phyloP scores from a whole-genome alignment of 106 monocot species.

The Allium sativum region DNA sequence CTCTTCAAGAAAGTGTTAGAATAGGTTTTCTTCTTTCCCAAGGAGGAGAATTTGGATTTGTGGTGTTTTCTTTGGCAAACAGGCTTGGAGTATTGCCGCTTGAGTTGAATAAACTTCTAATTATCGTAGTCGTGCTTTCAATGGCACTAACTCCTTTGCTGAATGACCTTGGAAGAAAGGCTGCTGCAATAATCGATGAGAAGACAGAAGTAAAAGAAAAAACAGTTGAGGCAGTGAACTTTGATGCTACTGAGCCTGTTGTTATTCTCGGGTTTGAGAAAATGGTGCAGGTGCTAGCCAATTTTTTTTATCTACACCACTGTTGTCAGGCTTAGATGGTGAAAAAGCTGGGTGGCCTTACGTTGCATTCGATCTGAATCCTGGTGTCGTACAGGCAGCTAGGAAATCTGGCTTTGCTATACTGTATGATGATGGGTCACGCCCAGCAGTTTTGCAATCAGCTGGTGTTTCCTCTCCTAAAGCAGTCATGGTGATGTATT shows the following conservation, averaged over 20 bases:
- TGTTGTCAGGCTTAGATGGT: constrained; percentile 69
- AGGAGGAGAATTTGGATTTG: constrained; percentile 99
- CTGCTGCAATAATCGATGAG: constrained; percentile 54
- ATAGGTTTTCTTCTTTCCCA: constrained; percentile 98
- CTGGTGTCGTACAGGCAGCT: constrained; percentile 69
- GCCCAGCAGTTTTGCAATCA: constrained; percentile 87
- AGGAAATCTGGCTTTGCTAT: constrained; percentile 69
- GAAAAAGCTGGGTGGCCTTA: constrained; percentile 62
- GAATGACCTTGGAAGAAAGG: constrained; percentile 87
- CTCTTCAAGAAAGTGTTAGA: constrained; percentile 85
- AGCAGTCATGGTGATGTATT: constrained; percentile 92
- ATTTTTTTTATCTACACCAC: constrained; percentile 88
- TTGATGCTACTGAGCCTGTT: constrained; percentile 74
- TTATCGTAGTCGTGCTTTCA: constrained; percentile 94
- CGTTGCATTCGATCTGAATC: constrained; percentile 94
- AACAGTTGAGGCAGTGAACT: constrained; percentile 46
- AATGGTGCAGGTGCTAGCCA: constrained; percentile 94
- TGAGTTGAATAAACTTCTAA: constrained; percentile 94
- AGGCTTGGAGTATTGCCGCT: constrained; percentile 99
- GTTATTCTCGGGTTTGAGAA: constrained; percentile 93
- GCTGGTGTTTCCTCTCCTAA: constrained; percentile 93
- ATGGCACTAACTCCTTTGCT: constrained; percentile 97
- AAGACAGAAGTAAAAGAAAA: constrained; percentile 58
- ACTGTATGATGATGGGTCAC: constrained; percentile 94
- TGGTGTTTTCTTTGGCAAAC: constrained; percentile 97